Evolutionary conservation across 495 filamentous ascomycete species (phyloP), one percentile per base, ranked within the genome.

Genomic region (Penicillium roqueforti): DNA sequence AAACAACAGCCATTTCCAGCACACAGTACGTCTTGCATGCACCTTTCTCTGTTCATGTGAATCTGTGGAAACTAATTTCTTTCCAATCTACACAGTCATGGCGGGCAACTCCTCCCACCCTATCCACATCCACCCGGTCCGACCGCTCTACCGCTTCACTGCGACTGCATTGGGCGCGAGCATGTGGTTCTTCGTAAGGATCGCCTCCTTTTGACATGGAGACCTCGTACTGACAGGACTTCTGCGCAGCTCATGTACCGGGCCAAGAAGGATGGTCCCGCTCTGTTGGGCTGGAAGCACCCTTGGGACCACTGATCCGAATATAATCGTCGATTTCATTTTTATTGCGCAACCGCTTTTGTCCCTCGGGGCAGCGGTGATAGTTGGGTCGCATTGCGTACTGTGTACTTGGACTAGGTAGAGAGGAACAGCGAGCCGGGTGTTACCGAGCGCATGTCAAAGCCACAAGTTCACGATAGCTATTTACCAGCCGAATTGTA

Each of bases 131-230:
- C 86, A 88, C 68, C 86, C 85, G 52, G 78, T 71, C 40, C 84
- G 88, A 49, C 85, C 83, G 48, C 65, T 96, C 63, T 95, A 97
- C 74, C 81, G 89, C 64, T 87, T 88, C 67, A 78, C 85, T 38
- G 93, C 88, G 39, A 97, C 89, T 25, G 87, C 83, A 48, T 75
- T 99, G 45, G 89, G 91, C 55, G 93, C 93, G 19, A 87, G 86
- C 76, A 99, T 97, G 95, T 99, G 93, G 93, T 97, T 97, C 76
- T 97, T 91, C 72, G 93, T 98, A 81, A 63, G 88, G 64, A 41
- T 55, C 29, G 14, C 31, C 7, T 31, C 26, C 16, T n/a, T 8
- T 34, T 32, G 16, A 19, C 41, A 25, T 50, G 52, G 38, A 20
- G 47, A 55, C 41, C 1, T 23, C 38, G 26, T 51, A 29, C 57